Evolutionary conservation across 352 stramenopile genomes (phyloP).

Genomic region (Phytophthora melonis): DNA sequence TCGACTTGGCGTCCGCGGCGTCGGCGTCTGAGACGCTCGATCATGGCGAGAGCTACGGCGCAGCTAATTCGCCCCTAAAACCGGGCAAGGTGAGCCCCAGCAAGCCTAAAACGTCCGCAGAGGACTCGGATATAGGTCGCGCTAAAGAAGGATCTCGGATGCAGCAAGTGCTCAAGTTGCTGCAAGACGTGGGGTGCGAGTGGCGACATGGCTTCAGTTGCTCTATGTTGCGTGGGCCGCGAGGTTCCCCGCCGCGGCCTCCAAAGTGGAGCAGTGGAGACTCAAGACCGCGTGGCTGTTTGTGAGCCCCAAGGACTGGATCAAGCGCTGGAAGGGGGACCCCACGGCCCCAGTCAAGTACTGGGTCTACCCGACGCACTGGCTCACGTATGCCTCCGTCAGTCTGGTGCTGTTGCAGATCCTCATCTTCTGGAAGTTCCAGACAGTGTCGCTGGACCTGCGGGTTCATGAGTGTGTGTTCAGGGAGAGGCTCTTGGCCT

Average conservation of each 20-base stretch:
- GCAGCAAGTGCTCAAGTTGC: slow-evolving; percentile 12
- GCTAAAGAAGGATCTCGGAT: slow-evolving; percentile 17
- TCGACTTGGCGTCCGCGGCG: slow-evolving; percentile 34
- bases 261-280: slow-evolving; percentile 27
- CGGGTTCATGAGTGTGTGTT: slow-evolving; percentile 78
- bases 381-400: slow-evolving; percentile 65
- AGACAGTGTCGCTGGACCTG: slow-evolving; percentile 56
- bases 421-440: slow-evolving; percentile 59
- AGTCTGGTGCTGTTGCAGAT: slow-evolving; percentile 59
- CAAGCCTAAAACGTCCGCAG: slow-evolving; percentile 21
- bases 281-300: slow-evolving; percentile 19
- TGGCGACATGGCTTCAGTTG: slow-evolving; percentile 36
- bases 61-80: slow-evolving; percentile 29
- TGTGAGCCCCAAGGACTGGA: slow-evolving; percentile 25
- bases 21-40: background rate
- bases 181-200: slow-evolving; percentile 15
- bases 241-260: slow-evolving; percentile 31
- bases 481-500: slow-evolving; percentile 57
- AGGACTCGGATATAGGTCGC: slow-evolving; percentile 10
- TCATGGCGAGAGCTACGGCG: slow-evolving; percentile 27
- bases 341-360: slow-evolving; percentile 52
- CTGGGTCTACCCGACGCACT: slow-evolving; percentile 75
- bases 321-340: slow-evolving; percentile 34
- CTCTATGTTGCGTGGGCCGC: slow-evolving; percentile 33
- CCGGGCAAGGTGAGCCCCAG: slow-evolving; percentile 22